Evolutionary conservation across 2,329 filamentous ascomycete genomes (phyloP).

Genomic region (Aspergillus alliaceus): DNA sequence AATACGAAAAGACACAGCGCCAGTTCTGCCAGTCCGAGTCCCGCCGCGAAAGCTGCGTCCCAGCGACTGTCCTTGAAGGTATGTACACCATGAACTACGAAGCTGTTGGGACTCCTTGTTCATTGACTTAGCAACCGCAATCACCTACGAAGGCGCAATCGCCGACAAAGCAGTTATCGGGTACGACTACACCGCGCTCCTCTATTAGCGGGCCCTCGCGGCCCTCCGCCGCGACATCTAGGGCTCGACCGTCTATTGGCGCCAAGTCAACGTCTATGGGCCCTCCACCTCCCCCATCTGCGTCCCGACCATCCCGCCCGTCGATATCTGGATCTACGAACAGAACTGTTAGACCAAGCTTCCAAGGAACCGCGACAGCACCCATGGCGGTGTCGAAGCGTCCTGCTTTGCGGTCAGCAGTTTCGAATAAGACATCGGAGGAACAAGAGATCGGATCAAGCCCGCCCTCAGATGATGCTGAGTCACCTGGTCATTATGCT

Average conservation of each 20-base stretch:
- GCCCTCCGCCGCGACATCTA: conserved; percentile 53
- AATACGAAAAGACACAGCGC: conserved; percentile 65
- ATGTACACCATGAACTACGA: conserved; percentile 11
- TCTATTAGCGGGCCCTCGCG: conserved; percentile 47
- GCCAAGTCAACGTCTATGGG: conserved; percentile 64
- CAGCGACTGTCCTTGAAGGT: conserved; percentile 41
- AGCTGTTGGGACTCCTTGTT: not conserved
- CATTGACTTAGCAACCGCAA: conserved; percentile 39
- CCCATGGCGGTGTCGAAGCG: conserved; percentile 31
- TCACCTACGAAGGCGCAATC: conserved; percentile 80
- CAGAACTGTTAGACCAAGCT: conserved; percentile 34
- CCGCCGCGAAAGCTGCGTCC: conserved; percentile 55
- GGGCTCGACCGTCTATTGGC: conserved; percentile 57
- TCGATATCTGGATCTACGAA: conserved; percentile 37
- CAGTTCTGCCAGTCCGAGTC: conserved; percentile 72
- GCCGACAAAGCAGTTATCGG: conserved; percentile 70
- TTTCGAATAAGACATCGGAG: conserved; percentile 27
- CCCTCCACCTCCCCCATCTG: conserved; percentile 51
- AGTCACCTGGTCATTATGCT: conserved; percentile 25
- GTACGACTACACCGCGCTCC: conserved; percentile 54
- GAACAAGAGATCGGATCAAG: conserved; percentile 26
- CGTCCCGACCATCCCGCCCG: conserved; percentile 39
- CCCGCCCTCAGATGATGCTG: conserved; percentile 30
- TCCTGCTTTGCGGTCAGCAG: conserved; percentile 31
- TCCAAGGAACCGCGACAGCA: conserved; percentile 25